Conservation (phyloP, 345 rosid genomes). For the Camelina sativa region DNA sequence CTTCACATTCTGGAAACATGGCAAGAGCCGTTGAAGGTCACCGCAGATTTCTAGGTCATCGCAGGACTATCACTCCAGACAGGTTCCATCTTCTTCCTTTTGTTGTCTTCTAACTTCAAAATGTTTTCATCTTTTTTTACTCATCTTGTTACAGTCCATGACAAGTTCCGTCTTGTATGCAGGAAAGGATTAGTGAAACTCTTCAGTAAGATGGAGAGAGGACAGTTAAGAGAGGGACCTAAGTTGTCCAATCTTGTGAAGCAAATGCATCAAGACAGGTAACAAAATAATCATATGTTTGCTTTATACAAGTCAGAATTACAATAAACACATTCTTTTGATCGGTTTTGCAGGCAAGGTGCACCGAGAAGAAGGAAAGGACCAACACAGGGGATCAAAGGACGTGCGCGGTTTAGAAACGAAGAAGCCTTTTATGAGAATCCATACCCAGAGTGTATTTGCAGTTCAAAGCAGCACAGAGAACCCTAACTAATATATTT, state of each 20-base stretch:
- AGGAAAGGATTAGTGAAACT: slow-evolving; percentile 81
- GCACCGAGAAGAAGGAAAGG: slow-evolving; percentile 77
- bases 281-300: slow-evolving; percentile 2
- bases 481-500: slow-evolving; percentile 1
- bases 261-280: slow-evolving; percentile 79
- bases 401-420: slow-evolving; percentile 76
- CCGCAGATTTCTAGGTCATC: slow-evolving; percentile 90
- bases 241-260: slow-evolving; percentile 56
- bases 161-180: slow-evolving; percentile 31
- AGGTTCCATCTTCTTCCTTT: slow-evolving; percentile 51
- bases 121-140: background rate
- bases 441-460: slow-evolving; percentile 88
- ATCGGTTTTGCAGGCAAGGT: slow-evolving; percentile 67
- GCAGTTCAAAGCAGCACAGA: slow-evolving; percentile 52
- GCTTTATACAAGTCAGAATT: background rate
- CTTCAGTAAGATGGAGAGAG: slow-evolving; percentile 69
- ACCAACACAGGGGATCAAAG: slow-evolving; percentile 70
- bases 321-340: slow-evolving; percentile 1
- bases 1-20: slow-evolving; percentile 95
- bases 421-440: slow-evolving; percentile 95
- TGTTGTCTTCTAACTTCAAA: slow-evolving; percentile 3
- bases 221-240: slow-evolving; percentile 55
- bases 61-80: slow-evolving; percentile 81
- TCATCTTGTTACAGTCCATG: background rate
- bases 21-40: slow-evolving; percentile 98